A percentile compares a stretch with the other conserved stretches of the same genome.
Conservation (phyloP, 495 filamentous ascomycete genomes). For the Parathielavia appendiculata region DNA sequence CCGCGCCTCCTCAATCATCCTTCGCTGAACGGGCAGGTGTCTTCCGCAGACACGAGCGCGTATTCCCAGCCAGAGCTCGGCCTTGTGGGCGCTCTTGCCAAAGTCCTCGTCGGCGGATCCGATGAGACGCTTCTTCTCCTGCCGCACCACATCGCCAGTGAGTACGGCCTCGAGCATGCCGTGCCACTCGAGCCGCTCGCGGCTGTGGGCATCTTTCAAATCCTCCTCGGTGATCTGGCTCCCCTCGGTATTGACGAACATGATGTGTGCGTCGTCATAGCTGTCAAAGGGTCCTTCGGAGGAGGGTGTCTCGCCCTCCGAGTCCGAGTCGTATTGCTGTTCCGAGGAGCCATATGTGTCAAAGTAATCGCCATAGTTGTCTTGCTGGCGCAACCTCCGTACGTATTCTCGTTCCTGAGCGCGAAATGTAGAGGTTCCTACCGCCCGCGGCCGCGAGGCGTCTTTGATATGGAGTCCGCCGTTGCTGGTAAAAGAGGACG, state of each 20-base stretch:
- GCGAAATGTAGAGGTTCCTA: conserved; percentile 59
- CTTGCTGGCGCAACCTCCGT: conserved; percentile 47
- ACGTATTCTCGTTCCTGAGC: conserved; percentile 47
- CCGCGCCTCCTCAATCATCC: conserved; percentile 77
- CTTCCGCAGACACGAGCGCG: conserved; percentile 76
- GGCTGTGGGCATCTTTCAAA: conserved; percentile 77
- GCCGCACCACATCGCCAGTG: conserved; percentile 93
- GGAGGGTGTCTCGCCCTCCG: conserved; percentile 78
- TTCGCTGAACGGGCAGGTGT: conserved; percentile 72
- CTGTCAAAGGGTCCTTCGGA: conserved; percentile 75
- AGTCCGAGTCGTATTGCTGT: conserved; percentile 73
- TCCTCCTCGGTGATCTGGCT: conserved; percentile 85
- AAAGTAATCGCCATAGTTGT: conserved; percentile 70
- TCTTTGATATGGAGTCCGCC: conserved; percentile 68
- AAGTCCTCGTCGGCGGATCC: conserved; percentile 70
- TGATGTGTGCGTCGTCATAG: conserved; percentile 88
- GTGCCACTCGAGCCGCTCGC: conserved; percentile 95
- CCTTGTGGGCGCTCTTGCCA: conserved; percentile 64
- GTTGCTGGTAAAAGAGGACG: conserved; percentile 29
- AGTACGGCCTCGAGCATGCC: conserved; percentile 93
- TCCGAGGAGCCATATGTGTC: conserved; percentile 62
- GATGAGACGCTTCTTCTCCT: conserved; percentile 93
- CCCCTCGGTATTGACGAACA: conserved; percentile 79
- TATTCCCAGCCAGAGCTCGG: conserved; percentile 87
- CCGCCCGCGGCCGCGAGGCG: conserved; percentile 77